A percentile compares a stretch with the other conserved stretches of the same genome.
These are phyloP conservation scores for Ehretia macrophylla DNA, from an alignment of 257 asterid species.

Conservation along the genomic window DNA sequence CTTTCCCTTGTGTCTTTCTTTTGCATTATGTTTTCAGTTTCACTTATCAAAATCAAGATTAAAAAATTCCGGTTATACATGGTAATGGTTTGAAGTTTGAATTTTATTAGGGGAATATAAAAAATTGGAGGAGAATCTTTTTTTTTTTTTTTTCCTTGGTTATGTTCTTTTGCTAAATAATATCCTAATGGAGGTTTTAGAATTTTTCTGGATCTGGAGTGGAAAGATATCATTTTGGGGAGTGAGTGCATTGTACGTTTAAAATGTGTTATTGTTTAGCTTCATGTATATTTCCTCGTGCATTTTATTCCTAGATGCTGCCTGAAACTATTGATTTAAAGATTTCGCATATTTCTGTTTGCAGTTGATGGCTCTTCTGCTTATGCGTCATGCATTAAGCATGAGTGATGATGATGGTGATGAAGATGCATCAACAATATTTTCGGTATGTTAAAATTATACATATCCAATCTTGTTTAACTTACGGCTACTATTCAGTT, in stretches of 20 bases:
- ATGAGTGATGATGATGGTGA: slow-evolving; percentile 70
- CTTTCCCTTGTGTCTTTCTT: background rate
- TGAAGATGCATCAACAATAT: slow-evolving; percentile 67
- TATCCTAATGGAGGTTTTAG: too few relatives aligned
- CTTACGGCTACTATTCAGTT: background rate
- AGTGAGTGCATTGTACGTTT: too few relatives aligned
- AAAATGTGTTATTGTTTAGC: background rate
- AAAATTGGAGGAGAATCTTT: too few relatives aligned
- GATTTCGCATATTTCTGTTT: slow-evolving; percentile 12
- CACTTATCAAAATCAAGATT: too few relatives aligned
- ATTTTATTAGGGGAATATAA: too few relatives aligned
- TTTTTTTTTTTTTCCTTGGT: too few relatives aligned
- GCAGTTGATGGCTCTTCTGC: slow-evolving; percentile 94
- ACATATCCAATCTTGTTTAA: background rate
- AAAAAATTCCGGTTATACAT: too few relatives aligned
- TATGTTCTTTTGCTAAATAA: too few relatives aligned
- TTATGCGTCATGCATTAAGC: slow-evolving; percentile 83
- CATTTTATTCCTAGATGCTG: background rate
- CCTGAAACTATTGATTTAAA: too few relatives aligned
- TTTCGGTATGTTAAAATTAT: slow-evolving; percentile 55
- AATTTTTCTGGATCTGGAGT: too few relatives aligned
- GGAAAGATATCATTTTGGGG: too few relatives aligned
- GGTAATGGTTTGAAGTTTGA: too few relatives aligned
- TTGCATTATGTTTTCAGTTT: background rate
- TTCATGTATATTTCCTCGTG: background rate